Percentiles rank a stretch among this genome's conserved stretches.
These are phyloP conservation scores for Talaromyces borbonicus DNA, from an alignment of 495 filamentous ascomycete species.

Conservation along the genomic window DNA sequence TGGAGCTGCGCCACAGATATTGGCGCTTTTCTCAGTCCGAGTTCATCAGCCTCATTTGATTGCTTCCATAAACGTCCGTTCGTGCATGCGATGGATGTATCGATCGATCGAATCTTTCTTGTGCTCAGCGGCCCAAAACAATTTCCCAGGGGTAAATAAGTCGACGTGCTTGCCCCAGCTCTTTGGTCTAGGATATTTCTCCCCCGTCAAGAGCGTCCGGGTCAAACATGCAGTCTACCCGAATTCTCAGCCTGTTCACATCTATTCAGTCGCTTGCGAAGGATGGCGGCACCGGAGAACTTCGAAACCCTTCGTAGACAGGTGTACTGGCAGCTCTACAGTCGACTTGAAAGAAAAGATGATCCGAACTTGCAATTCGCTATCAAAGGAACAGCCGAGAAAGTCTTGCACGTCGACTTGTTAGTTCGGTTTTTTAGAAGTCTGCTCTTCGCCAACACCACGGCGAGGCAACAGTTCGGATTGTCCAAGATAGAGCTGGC, in stretches of 20 bases:
- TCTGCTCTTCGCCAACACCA: slow-evolving; percentile 3
- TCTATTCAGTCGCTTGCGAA: background rate
- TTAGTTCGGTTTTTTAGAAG: slow-evolving; percentile 17
- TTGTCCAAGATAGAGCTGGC: slow-evolving; percentile 11
- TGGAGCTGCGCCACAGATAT: background rate
- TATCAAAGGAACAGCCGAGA: slow-evolving; percentile 15
- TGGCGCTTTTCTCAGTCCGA: background rate
- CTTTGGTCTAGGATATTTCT: too few relatives aligned
- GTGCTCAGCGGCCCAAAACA: background rate
- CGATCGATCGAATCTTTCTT: background rate
- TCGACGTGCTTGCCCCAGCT: too few relatives aligned
- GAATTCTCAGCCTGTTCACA: slow-evolving; percentile 42
- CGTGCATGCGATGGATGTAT: too few relatives aligned
- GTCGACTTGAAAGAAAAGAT: slow-evolving; percentile 13
- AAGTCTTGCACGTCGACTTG: slow-evolving; percentile 14
- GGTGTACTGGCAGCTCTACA: slow-evolving; percentile 2
- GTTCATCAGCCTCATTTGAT: background rate
- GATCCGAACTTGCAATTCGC: slow-evolving; percentile 18
- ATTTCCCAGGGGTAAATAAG: background rate
- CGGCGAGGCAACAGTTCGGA: background rate
- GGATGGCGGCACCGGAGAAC: slow-evolving; percentile 3
- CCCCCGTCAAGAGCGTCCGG: too few relatives aligned
- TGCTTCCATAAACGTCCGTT: background rate
- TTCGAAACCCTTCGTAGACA: slow-evolving; percentile 2
- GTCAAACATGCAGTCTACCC: too few relatives aligned